A percentile compares a stretch with the other conserved stretches of the same genome.
These are phyloP conservation scores for Pleomassaria siparia DNA, from an alignment of 2,329 filamentous ascomycete genomes.

Conservation along the genomic window DNA sequence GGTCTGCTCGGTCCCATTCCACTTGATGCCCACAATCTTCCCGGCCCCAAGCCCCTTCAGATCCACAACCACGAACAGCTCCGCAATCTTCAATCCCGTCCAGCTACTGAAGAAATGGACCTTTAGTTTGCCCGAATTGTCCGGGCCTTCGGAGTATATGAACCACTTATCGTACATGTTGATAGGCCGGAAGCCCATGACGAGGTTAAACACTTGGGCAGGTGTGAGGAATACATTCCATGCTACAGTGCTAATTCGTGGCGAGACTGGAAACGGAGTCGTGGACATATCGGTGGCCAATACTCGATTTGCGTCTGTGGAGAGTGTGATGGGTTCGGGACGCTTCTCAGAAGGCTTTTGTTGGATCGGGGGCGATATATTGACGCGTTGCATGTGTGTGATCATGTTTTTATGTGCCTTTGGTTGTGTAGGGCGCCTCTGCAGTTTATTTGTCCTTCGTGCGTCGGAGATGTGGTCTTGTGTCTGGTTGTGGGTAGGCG, in stretches of 20 bases:
- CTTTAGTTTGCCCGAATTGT: conserved; percentile 35
- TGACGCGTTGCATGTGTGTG: conserved; percentile 6
- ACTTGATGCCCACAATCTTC: conserved; percentile 39
- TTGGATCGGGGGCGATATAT: background rate
- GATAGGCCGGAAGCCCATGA: conserved; percentile 29
- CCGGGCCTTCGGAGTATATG: conserved; percentile 37
- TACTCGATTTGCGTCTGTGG: conserved; percentile 1
- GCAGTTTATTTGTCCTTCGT: conserved; percentile 3
- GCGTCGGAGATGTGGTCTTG: no score
- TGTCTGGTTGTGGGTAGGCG: background rate
- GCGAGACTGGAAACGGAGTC: background rate
- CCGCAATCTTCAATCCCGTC: conserved; percentile 37
- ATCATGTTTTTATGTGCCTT: conserved; percentile 1
- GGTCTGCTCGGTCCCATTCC: conserved; percentile 31
- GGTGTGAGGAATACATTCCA: conserved; percentile 39
- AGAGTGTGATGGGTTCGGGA: background rate
- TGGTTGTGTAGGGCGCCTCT: conserved; percentile 6
- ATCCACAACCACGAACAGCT: conserved; percentile 39
- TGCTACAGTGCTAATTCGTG: conserved; percentile 15
- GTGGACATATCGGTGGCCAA: background rate
- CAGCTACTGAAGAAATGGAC: conserved; percentile 37
- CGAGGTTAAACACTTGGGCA: conserved; percentile 29
- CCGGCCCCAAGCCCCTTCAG: conserved; percentile 37
- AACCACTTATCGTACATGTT: conserved; percentile 36
- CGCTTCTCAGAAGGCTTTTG: background rate